Evolutionary conservation across 305 asterid species (phyloP), one percentile per base, ranked within the genome.

Genomic region (Striga hermonthica): DNA sequence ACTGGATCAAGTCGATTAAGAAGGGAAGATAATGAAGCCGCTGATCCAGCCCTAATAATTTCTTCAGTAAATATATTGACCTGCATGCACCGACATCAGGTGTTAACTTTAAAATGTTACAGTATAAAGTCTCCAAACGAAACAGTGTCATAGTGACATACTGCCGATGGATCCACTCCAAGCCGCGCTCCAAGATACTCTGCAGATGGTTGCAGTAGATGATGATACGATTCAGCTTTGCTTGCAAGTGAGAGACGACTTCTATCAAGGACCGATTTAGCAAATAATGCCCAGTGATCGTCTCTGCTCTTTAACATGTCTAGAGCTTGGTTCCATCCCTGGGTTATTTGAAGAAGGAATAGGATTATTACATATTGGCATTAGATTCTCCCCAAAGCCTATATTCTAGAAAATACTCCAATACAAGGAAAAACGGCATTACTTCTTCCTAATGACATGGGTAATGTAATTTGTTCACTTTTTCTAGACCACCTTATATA

Each of bases 1-100:
- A 89, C 72, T 43, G 99, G 99, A 79, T 94, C 97, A 1, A 94
- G 97, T 66, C 99, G 85, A 82, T 89, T 94, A 67, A 91, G 91
- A 77, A 94, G 96, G 66, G 95, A 78, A 73, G 99, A 94, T 68
- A 94, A 79, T 22, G 98, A 81, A 78, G 99, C 97, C 71, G 99
- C 97, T 71, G 98, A 91, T 78, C 99, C 99, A 55, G 91, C 98
- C 58, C 99, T 88, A 64, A 89, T 89, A 64, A 94, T 83, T 80
- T 94, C 99, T 84, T 94, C 99, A 62, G 99, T 94, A 75, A 94
- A 94, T 75, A 94, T 91, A 69, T 79, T 79, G 66, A 94, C 81
- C 99, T 94, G 84, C 83, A 79, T 14, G 49, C 68, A 70, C 66
- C 41, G 62, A 58, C 56, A 57, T 60, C 49, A 75, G 40, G 12